phyloP scores from a whole-genome alignment of 2,329 filamentous ascomycete species.

The Penicillium janthinellum region DNA sequence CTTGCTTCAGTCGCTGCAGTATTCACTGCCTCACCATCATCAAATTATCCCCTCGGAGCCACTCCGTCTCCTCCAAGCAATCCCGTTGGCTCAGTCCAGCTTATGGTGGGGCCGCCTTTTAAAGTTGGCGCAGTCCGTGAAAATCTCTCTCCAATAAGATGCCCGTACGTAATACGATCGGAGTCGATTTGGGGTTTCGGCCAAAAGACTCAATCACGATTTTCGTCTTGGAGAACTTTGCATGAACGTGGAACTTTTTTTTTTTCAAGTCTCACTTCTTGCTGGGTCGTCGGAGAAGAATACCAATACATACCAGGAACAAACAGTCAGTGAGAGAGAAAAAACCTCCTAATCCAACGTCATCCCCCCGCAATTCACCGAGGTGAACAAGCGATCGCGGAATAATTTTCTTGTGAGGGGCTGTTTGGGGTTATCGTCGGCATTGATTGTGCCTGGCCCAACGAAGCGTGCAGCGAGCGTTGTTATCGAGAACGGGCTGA shows the following conservation, averaged over 20 bases:
- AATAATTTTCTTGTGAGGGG: conserved; percentile 9
- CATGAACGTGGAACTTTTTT: background rate
- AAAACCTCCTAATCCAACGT: conserved; percentile 14
- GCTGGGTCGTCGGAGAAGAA: background rate
- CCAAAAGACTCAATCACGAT: conserved; percentile 22
- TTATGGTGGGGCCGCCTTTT: conserved; percentile 11
- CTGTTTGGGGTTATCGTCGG: conserved; percentile 2
- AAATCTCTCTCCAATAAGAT: conserved; percentile 17
- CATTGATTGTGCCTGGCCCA: background rate
- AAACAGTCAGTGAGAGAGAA: background rate
- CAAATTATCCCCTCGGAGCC: background rate
- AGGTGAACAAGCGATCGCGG: conserved; percentile 4
- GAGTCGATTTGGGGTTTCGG: conserved; percentile 23
- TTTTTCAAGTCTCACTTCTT: background rate
- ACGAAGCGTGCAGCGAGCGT: background rate
- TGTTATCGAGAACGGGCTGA: background rate
- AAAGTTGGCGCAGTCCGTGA: conserved; percentile 19
- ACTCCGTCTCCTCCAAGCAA: background rate
- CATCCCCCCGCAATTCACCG: conserved; percentile 18
- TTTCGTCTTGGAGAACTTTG: conserved; percentile 1
- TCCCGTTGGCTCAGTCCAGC: background rate
- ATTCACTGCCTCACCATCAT: background rate
- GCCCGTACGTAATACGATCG: conserved; percentile 22
- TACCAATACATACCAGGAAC: background rate
- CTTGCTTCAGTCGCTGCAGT: background rate